These are phyloP conservation scores for Tetrapisispora phaffii DNA, from an alignment of 805 yeast species.

Conservation along the genomic window DNA sequence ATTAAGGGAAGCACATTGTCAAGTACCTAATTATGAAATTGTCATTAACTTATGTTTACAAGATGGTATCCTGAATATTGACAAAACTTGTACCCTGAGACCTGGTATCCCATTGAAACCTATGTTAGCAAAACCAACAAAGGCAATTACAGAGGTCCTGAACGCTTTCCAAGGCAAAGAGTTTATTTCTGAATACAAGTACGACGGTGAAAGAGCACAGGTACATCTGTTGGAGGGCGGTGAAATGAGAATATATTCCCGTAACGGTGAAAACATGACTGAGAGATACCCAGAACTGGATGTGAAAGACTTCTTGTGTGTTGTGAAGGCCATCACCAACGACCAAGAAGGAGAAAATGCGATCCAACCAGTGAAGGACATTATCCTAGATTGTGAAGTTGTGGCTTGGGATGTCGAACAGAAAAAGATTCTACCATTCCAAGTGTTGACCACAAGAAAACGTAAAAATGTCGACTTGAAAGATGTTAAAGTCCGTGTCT, in stretches of 20 bases:
- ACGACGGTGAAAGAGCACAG: conserved; percentile 97
- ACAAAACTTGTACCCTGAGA: conserved; percentile 59
- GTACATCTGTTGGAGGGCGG: conserved; percentile 67
- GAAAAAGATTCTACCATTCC: conserved; percentile 84
- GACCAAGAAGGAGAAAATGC: conserved; percentile 8
- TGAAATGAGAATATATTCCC: conserved; percentile 66
- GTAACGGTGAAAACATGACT: conserved; percentile 96
- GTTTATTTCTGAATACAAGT: conserved; percentile 93
- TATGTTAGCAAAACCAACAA: conserved; percentile 97
- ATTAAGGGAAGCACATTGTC: conserved; percentile 78
- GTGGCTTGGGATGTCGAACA: conserved; percentile 88
- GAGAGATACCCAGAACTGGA: conserved; percentile 89
- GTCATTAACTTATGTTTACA: conserved; percentile 57
- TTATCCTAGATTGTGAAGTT: conserved; percentile 91
- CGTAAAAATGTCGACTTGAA: conserved; percentile 83
- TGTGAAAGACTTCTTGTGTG: conserved; percentile 46
- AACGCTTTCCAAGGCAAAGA: conserved; percentile 77
- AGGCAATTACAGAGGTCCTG: conserved; percentile 81
- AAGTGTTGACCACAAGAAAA: conserved; percentile 84
- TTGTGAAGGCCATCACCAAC: conserved; percentile 2
- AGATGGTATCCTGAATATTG: conserved; percentile 56
- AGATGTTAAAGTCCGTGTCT: conserved; percentile 83
- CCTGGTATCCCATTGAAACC: conserved; percentile 96
- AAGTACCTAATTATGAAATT: conserved; percentile 81
- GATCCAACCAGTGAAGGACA: conserved; percentile 33